Base-by-base conservation (phyloP, 75 land plant genomes). In the Picea glauca region DNA sequence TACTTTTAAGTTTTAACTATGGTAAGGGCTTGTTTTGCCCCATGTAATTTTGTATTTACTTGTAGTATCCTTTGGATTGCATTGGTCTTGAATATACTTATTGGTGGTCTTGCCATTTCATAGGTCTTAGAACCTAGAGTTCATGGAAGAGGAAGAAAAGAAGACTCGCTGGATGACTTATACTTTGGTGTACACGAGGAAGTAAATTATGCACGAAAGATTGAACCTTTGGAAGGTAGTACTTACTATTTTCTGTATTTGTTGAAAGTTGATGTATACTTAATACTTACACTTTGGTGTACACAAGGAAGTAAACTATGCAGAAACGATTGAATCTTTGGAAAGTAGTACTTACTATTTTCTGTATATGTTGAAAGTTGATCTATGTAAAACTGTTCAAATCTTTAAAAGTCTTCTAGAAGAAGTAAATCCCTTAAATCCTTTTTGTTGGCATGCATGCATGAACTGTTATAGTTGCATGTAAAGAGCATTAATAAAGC, bases 281-380 rank as follows among this genome's bases (percentile, higher is more conserved):
- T 87, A 26, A n/a, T n/a, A n/a, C n/a, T n/a, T n/a, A n/a, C 86
- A 95, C 74, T 83, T 97, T 79, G 95, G 99, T 54, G 99, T 97
- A 54, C 83, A 97, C 68, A 90, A 97, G 30, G 80, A 91, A 62
- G 77, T 97, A 81, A 78, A 94, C 35, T 97, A 97, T 90, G 99
- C 99, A 75, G 85, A 90, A 58, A 97, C 87, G 75, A 85, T 66
- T 20, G 81, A 88, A 32, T 95, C 99, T 60, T 82, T 97, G 20
- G 88, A 94, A 90, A 95, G 98, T 92, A 79, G 1, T 9, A 46
- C 23, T 33, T 76, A 26, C 79, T 35, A 20, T 40, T 58, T 74
- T 79, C 15, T 76, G 50, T 15, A 74, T 74, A 40, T 68, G 73
- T n/a, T 40, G 21, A 68, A 5, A 20, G 20, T n/a, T 50, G 11